phyloP scores from a whole-genome alignment of 352 stramenopile genomes.

The Globisporangium orthogonon region DNA sequence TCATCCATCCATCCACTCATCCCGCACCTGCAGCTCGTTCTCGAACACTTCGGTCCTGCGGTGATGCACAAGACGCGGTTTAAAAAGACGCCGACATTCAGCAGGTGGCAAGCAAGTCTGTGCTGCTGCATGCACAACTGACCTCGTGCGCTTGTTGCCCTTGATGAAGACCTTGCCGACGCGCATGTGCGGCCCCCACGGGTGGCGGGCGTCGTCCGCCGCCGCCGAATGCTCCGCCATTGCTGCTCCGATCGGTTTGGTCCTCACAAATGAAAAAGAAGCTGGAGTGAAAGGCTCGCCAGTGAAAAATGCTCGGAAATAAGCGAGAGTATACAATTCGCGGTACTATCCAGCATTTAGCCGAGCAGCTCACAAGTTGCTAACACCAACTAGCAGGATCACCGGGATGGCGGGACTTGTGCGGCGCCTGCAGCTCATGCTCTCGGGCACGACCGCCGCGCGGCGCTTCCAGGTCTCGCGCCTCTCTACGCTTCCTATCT shows the following conservation, averaged over 20 bases:
- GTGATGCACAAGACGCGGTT: background rate
- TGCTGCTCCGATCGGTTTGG: background rate
- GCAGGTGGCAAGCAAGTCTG: too few relatives aligned
- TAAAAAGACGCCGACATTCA: background rate
- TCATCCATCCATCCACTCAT: too few relatives aligned
- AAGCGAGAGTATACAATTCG: background rate
- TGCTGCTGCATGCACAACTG: too few relatives aligned
- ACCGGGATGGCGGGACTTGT: constrained; percentile 56
- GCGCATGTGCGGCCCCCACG: constrained; percentile 73
- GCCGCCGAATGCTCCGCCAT: constrained; percentile 11
- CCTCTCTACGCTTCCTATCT: background rate
- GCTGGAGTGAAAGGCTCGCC: constrained; percentile 1
- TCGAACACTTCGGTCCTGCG: constrained; percentile 78
- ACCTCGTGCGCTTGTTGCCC: constrained; percentile 83
- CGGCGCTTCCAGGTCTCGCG: constrained; percentile 53
- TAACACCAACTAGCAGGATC: background rate
- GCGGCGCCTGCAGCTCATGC: constrained; percentile 70
- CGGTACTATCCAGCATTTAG: background rate
- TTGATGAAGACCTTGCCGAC: constrained; percentile 85
- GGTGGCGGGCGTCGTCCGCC: constrained; percentile 33
- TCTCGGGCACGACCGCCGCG: constrained; percentile 70
- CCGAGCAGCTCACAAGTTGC: background rate
- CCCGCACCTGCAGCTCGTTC: constrained; percentile 68
- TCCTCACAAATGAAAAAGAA: too few relatives aligned
- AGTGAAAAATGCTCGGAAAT: background rate